Evolutionary conservation across 495 filamentous ascomycete genomes (phyloP), one percentile per base, ranked within the genome.

Genomic region (Xylaria curta): DNA sequence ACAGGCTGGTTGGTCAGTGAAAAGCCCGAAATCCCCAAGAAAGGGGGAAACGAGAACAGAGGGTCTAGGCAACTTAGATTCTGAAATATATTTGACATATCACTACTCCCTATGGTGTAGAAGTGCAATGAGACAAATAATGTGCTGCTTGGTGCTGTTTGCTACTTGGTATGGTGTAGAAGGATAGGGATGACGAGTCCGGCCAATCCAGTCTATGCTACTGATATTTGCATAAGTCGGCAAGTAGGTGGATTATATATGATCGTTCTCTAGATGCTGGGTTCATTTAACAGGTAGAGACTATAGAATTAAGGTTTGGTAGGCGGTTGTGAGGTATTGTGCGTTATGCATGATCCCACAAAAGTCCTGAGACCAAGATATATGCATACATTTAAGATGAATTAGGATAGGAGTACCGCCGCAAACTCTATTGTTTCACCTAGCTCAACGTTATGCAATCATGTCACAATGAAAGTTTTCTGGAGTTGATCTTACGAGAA

Each of bases 41-140:
- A 68, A 60, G 63, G 3, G 28, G 47, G 28, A 46, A n/a, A 7
- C 40, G 21, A 42, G 47, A 26, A 64, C 56, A 69, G 26, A 26
- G 61, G 59, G 38, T 21, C 17, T 56, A 63, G 33, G 31, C 68
- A 63, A 53, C n/a, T 60, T 62, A 42, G 46, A 54, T 33, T 64
- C 46, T 70, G 24, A 56, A 51, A 64, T 64, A n/a, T 70, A 26
- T 49, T 63, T 56, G 24, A 63, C 59, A 59, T 64, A 64, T 40
- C 26, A 70, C 21, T 24, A 64, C 53, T 3, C 44, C 44, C 19
- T 21, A 24, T 42, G n/a, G n/a, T 63, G 24, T 38, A n/a, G 24
- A 56, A 38, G 31, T 15, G 46, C 21, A 47, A 12, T 19, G 33
- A 63, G 9, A n/a, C 15, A 69, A 38, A 26, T 63, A 49, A 21